A percentile compares a stretch with the other conserved stretches of the same genome.
Conservation (phyloP, 768 basidiomycete genomes). For the Thelephora ganbajun region DNA sequence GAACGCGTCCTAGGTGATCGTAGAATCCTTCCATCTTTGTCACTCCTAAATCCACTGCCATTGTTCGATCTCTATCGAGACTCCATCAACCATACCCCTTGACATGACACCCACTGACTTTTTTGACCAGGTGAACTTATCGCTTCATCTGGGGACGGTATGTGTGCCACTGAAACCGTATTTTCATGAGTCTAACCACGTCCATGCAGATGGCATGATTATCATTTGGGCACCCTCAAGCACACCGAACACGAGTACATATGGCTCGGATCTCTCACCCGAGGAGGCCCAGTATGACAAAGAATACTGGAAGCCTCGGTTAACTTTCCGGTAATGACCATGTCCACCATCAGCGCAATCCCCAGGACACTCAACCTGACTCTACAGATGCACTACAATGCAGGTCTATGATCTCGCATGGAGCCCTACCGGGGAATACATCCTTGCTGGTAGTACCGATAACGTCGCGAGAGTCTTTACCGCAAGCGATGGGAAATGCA, state of each 20-base stretch:
- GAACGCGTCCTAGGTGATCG: too few species aligned
- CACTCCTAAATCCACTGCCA: not conserved
- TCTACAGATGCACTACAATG: constrained; percentile 71
- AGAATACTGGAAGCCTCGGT: constrained; percentile 88
- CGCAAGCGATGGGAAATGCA: constrained; percentile 69
- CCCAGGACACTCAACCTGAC: not conserved
- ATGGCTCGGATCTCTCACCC: constrained; percentile 67
- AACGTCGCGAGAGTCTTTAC: constrained; percentile 83
- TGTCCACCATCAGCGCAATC: not conserved
- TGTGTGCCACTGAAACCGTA: constrained; percentile 14
- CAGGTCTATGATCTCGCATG: constrained; percentile 97
- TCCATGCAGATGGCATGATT: constrained; percentile 77
- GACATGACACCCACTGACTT: constrained; percentile 4
- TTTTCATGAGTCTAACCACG: constrained; percentile 4
- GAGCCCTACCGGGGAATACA: constrained; percentile 90
- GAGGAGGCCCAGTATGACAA: constrained; percentile 84
- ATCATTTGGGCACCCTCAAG: constrained; percentile 87
- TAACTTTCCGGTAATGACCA: constrained; percentile 55
- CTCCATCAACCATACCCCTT: not conserved
- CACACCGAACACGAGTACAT: constrained; percentile 52
- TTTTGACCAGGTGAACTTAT: constrained; percentile 59
- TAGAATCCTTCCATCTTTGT: not conserved
- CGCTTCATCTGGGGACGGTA: constrained; percentile 96
- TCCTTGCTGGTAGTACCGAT: constrained; percentile 95
- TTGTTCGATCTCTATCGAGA: not conserved